Base-by-base conservation (phyloP, 2,329 filamentous ascomycete species). In the Xylaria sp. region DNA sequence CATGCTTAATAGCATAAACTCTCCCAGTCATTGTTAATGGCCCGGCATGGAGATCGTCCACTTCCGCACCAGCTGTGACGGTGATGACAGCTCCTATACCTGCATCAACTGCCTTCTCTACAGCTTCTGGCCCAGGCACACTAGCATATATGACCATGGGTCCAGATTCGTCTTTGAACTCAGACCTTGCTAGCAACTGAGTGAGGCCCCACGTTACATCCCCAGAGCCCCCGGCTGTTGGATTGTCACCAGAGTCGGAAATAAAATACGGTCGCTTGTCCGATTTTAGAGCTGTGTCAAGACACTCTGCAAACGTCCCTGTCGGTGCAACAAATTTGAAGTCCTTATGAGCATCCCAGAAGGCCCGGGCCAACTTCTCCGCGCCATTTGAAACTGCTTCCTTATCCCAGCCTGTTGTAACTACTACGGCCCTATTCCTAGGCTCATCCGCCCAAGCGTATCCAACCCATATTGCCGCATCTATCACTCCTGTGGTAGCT, bases 361-460 rank as follows among this genome's bases (percentile, higher is more conserved):
- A 86, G 0, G 79, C 69, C 2, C 71, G 74, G 9, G 85, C 84
- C 7, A 87, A 74, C 30, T 76, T 78, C 73, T 85, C 80, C 0
- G 84, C 84, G 2, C 81, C 81, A 0, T 67, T 67, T 0, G 76
- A 73, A 2, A 84, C 79, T 0, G 77, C 76, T 1, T 73, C 68
- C 58, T 79, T 69, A 52, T 85, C 79, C 84, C 84, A 86, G 12
- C 85, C 85, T 0, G 84, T 86, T 0, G 84, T 83, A 4, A 86
- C 80, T 3, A 86, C 80, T 2, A 76, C 82, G 0, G 84, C 85
- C 7, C 82, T 79, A 65, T 86, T 85, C 23, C 85, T 80, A 25
- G 83, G 83, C 72, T 86, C 85, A 66, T 87, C 85, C 0, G 85
- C 85, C 85, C 85, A 87, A 0, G 85, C 82, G 69, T 87, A 87